A percentile compares a stretch with the other conserved stretches of the same genome.
phyloP scores from a whole-genome alignment of 192 early-diverging fungal genomes.

The Backusella liffmaniae region DNA sequence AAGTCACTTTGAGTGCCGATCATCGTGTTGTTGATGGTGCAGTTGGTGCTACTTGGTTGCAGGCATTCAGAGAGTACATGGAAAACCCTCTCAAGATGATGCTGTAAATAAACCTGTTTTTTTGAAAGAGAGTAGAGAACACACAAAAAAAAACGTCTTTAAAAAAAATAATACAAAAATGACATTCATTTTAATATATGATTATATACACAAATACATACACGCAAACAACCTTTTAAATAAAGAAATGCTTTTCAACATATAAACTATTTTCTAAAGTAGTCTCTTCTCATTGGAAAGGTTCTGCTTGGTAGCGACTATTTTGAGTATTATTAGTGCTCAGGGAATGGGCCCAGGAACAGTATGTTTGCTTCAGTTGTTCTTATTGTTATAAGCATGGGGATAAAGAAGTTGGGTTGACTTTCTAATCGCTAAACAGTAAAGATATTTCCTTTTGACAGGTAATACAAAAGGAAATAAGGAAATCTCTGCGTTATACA shows the following conservation, averaged over 20 bases:
- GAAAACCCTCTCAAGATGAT: slow-evolving; percentile 95
- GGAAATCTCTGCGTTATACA: too few relatives aligned
- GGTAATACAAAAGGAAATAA: too few relatives aligned
- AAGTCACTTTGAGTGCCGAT: slow-evolving; percentile 85
- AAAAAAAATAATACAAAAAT: not conserved
- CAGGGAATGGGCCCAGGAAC: too few relatives aligned
- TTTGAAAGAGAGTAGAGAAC: not conserved
- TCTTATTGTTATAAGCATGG: too few relatives aligned
- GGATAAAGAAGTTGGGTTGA: too few relatives aligned
- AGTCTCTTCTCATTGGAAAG: too few relatives aligned
- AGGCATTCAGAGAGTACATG: slow-evolving; percentile 83
- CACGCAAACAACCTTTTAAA: not conserved
- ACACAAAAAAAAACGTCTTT: not conserved
- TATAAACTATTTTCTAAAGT: not conserved
- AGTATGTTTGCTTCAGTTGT: too few relatives aligned
- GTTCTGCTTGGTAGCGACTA: too few relatives aligned
- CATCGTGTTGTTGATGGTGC: slow-evolving; percentile 98
- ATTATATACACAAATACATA: not conserved
- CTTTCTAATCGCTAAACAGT: too few relatives aligned
- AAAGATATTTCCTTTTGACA: too few relatives aligned
- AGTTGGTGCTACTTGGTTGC: slow-evolving; percentile 87
- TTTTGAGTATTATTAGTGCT: too few relatives aligned
- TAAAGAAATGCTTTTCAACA: not conserved
- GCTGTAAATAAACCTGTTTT: slow-evolving; percentile 61
- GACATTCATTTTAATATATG: slow-evolving; percentile 7